Evolutionary conservation across 805 yeast genomes (phyloP).

Genomic region (Saturnispora hagleri): DNA sequence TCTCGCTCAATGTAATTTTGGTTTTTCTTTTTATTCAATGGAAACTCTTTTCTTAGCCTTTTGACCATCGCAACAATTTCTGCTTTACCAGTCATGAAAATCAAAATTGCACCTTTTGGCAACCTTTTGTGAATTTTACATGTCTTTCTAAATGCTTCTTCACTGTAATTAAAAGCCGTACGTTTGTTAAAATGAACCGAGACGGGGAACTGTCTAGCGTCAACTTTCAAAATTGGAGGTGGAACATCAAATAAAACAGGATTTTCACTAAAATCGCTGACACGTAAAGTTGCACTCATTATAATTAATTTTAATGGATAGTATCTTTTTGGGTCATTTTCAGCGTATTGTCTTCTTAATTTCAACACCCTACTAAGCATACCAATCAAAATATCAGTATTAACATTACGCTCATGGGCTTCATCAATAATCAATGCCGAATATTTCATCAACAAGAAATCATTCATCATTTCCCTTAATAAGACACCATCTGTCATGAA

Average conservation of each 20-base stretch:
- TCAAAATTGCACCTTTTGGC: conserved; percentile 90
- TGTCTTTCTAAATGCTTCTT: conserved; percentile 77
- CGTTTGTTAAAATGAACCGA: conserved; percentile 79
- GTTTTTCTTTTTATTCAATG: conserved; percentile 31
- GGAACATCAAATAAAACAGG: conserved; percentile 50
- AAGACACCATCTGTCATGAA: conserved; percentile 95
- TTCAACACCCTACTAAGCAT: conserved; percentile 81
- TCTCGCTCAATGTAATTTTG: conserved; percentile 12
- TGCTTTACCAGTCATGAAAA: conserved; percentile 90
- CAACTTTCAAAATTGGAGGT: conserved; percentile 86
- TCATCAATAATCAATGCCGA: conserved; percentile 89
- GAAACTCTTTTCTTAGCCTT: conserved; percentile 58
- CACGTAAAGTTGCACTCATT: conserved; percentile 96
- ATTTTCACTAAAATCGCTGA: conserved; percentile 87
- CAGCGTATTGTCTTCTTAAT: conserved; percentile 51
- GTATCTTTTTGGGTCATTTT: conserved; percentile 35
- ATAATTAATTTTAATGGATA: conserved; percentile 73
- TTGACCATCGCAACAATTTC: conserved; percentile 77
- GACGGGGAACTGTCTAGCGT: conserved; percentile 92
- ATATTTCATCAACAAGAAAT: conserved; percentile 70
- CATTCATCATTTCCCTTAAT: conserved; percentile 85
- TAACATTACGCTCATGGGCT: conserved; percentile 94
- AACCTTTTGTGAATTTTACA: conserved; percentile 76
- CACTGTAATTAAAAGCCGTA: conserved; percentile 71
- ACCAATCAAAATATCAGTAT: conserved; percentile 93